These are phyloP conservation scores for Periconia sp. DNA, from an alignment of 2,329 filamentous ascomycete genomes.

Conservation along the genomic window DNA sequence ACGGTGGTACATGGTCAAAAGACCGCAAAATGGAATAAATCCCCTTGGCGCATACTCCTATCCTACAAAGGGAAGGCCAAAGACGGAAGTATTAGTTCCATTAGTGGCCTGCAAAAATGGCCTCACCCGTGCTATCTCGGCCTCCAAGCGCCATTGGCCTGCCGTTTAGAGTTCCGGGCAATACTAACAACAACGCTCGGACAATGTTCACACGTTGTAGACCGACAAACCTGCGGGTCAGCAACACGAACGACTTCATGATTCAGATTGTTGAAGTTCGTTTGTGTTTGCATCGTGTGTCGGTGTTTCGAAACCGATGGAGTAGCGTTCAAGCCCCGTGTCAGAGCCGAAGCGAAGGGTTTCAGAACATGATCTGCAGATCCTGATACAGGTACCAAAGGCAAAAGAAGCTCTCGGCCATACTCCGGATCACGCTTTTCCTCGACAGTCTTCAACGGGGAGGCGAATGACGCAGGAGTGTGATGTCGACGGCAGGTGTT, in stretches of 20 bases:
- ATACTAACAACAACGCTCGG: conserved; percentile 8
- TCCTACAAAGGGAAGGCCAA: conserved; percentile 20
- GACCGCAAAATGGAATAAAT: conserved; percentile 22
- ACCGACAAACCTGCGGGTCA: conserved; percentile 3
- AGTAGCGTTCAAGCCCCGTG: conserved; percentile 8
- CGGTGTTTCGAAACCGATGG: conserved; percentile 23
- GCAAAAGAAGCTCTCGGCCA: too few relatives aligned
- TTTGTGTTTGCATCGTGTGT: conserved; percentile 5
- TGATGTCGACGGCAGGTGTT: conserved; percentile 2
- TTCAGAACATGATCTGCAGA: conserved; percentile 18
- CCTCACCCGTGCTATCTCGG: conserved; percentile 17
- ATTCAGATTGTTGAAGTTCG: conserved; percentile 17
- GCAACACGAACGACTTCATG: conserved; percentile 11
- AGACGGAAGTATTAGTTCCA: conserved; percentile 26
- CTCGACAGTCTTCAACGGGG: conserved; percentile 1
- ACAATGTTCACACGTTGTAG: neutral
- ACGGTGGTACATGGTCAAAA: conserved; percentile 7
- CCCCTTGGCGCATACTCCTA: conserved; percentile 10
- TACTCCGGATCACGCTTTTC: too few relatives aligned
- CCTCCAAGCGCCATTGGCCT: conserved; percentile 28
- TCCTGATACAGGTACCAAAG: conserved; percentile 27
- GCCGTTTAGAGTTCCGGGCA: conserved; percentile 12
- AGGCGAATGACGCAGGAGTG: neutral
- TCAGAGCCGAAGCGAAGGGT: conserved; percentile 19
- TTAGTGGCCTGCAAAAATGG: conserved; percentile 31